Evolutionary conservation across 2,329 filamentous ascomycete genomes (phyloP).

Genomic region (Amylocarpus encephaloides): DNA sequence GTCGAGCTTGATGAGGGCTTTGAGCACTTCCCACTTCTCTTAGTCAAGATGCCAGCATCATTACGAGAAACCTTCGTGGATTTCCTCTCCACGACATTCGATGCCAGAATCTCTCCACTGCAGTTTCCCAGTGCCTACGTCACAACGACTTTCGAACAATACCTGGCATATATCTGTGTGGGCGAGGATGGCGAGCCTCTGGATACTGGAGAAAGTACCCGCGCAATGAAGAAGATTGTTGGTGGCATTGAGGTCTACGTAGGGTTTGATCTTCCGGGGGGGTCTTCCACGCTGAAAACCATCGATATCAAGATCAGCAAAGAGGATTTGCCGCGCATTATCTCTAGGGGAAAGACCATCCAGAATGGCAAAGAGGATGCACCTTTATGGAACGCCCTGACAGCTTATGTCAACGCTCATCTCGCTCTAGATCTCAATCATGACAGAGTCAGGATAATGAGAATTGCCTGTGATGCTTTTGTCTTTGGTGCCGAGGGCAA

Average conservation of each 20-base stretch:
- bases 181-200: slow-evolving; percentile 18
- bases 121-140: slow-evolving; percentile 34
- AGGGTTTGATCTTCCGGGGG: slow-evolving; percentile 26
- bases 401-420: slow-evolving; percentile 34
- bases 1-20: slow-evolving; percentile 26
- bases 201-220: slow-evolving; percentile 8
- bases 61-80: slow-evolving; percentile 37
- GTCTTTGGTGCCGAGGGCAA: slow-evolving; percentile 35
- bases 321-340: slow-evolving; percentile 33
- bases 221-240: slow-evolving; percentile 18
- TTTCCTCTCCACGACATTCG: slow-evolving; percentile 39
- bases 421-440: slow-evolving; percentile 37
- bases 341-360: slow-evolving; percentile 22
- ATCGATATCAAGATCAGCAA: slow-evolving; percentile 38
- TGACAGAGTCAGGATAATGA: slow-evolving; percentile 35
- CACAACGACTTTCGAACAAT: slow-evolving; percentile 28
- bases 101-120: slow-evolving; percentile 35
- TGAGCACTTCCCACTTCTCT: slow-evolving; percentile 38
- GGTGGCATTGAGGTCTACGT: slow-evolving; percentile 26
- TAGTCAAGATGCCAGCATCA: slow-evolving; percentile 40
- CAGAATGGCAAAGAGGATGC: slow-evolving; percentile 8
- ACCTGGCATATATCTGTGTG: slow-evolving; percentile 21
- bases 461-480: slow-evolving; percentile 38
- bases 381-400: slow-evolving; percentile 37
- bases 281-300: slow-evolving; percentile 31